phyloP scores from a whole-genome alignment of 495 filamentous ascomycete genomes.

The Xylaria castorea region DNA sequence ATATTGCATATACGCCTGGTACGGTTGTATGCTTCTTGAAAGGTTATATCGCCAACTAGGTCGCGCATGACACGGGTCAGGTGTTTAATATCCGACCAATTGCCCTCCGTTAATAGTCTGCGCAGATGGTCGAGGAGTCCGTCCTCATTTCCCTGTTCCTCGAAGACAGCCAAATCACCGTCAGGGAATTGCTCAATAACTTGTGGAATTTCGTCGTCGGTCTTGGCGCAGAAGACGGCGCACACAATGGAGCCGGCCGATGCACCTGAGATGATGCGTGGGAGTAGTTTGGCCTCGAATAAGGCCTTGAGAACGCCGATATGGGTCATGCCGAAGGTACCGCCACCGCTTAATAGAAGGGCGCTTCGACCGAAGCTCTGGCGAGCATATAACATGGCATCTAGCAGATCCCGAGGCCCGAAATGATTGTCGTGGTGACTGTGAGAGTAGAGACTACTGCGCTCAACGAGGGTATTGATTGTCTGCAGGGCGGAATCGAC shows the following conservation, averaged over 20 bases:
- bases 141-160: slow-evolving; percentile 72
- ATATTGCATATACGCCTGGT: slow-evolving; percentile 92
- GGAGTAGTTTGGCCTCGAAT: slow-evolving; percentile 75
- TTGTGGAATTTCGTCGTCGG: slow-evolving; percentile 81
- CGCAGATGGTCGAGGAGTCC: slow-evolving; percentile 71
- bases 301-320: slow-evolving; percentile 92
- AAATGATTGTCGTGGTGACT: slow-evolving; percentile 41
- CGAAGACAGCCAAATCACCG: slow-evolving; percentile 86
- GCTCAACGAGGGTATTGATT: slow-evolving; percentile 71
- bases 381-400: slow-evolving; percentile 75
- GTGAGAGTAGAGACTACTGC: slow-evolving; percentile 45
- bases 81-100: slow-evolving; percentile 82
- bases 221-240: slow-evolving; percentile 81
- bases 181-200: slow-evolving; percentile 76
- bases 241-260: slow-evolving; percentile 95
- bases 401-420: slow-evolving; percentile 68
- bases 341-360: slow-evolving; percentile 85
- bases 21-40: slow-evolving; percentile 93
- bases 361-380: slow-evolving; percentile 92
- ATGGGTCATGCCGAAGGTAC: slow-evolving; percentile 95
- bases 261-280: slow-evolving; percentile 90
- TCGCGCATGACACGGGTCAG: slow-evolving; percentile 79
- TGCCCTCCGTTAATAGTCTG: slow-evolving; percentile 79
- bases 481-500: slow-evolving; percentile 78
- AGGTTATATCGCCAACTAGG: slow-evolving; percentile 86